These are phyloP conservation scores for Penicillium chermesinum DNA, from an alignment of 495 filamentous ascomycete species.

Conservation along the genomic window DNA sequence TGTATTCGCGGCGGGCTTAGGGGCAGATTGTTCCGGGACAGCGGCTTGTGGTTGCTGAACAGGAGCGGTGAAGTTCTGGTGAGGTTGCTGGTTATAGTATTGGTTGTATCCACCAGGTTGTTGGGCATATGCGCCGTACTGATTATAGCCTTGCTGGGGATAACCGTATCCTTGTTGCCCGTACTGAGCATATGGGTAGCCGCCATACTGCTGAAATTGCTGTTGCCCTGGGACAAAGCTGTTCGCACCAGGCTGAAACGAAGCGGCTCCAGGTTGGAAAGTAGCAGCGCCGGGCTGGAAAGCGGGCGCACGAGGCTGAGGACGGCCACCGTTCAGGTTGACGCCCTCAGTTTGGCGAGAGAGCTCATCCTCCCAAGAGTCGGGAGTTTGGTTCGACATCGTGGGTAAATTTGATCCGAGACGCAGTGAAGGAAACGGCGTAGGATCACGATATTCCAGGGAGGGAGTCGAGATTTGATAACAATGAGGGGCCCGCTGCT, in stretches of 20 bases:
- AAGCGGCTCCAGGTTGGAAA: constrained; percentile 71
- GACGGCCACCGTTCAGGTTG: constrained; percentile 70
- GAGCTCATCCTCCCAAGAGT: constrained; percentile 95
- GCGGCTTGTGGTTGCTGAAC: constrained; percentile 48
- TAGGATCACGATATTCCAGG: constrained; percentile 17
- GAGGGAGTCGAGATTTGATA: constrained; percentile 6
- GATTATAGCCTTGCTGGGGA: constrained; percentile 54
- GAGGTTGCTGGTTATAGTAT: constrained; percentile 42
- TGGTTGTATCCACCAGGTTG: constrained; percentile 47
- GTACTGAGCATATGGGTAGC: too few species aligned
- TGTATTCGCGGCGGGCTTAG: constrained; percentile 25
- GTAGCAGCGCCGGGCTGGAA: constrained; percentile 30
- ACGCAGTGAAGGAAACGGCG: constrained; percentile 24
- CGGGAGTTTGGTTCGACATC: constrained; percentile 75
- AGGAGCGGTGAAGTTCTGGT: constrained; percentile 40
- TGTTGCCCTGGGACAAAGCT: constrained; percentile 78
- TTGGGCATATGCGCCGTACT: constrained; percentile 56
- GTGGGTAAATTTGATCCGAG: constrained; percentile 27
- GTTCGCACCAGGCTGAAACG: constrained; percentile 75
- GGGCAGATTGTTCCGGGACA: constrained; percentile 26
- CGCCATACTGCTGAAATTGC: constrained; percentile 50
- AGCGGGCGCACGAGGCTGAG: constrained; percentile 54
- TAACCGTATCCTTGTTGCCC: too few species aligned
- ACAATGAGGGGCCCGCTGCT: constrained; percentile 19
- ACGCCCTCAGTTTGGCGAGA: constrained; percentile 82